A percentile compares a stretch with the other conserved stretches of the same genome.
Conservation (phyloP, 768 basidiomycete species). For the Mycena galericulata region DNA sequence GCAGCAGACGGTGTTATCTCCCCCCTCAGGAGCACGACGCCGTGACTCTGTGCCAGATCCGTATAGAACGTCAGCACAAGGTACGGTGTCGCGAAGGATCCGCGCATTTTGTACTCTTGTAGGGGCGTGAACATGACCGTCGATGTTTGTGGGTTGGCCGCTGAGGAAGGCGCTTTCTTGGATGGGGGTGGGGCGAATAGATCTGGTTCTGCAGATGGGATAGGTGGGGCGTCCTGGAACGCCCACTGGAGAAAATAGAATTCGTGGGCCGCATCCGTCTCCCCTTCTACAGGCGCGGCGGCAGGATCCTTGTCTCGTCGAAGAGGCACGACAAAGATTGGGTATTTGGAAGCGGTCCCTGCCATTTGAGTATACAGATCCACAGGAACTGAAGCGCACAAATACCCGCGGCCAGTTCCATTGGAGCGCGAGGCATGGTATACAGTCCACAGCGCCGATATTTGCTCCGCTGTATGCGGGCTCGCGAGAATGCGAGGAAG, state of each 20-base stretch:
- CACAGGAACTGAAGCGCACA: constrained; percentile 86
- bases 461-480: constrained; percentile 78
- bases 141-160: constrained; percentile 64
- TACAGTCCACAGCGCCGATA: constrained; percentile 88
- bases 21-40: constrained; percentile 87
- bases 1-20: constrained; percentile 84
- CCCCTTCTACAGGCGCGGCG: constrained; percentile 41
- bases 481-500: constrained; percentile 72
- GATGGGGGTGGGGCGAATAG: constrained; percentile 54
- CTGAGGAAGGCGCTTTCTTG: constrained; percentile 37
- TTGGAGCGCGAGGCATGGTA: constrained; percentile 88
- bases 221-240: constrained; percentile 78
- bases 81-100: constrained; percentile 90
- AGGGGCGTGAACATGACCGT: constrained; percentile 94
- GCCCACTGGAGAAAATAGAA: constrained; percentile 93
- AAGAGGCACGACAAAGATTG: constrained; percentile 86
- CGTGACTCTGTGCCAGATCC: constrained; percentile 84
- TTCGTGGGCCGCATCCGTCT: constrained; percentile 68
- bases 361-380: constrained; percentile 81
- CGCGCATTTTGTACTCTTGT: constrained; percentile 90
- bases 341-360: constrained; percentile 70
- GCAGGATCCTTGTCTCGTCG: constrained; percentile 59
- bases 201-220: constrained; percentile 61
- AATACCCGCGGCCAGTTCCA: constrained; percentile 84
- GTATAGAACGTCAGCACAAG: constrained; percentile 93